phyloP scores from a whole-genome alignment of 805 yeast species.

The Zygotorulaspora sp. region DNA sequence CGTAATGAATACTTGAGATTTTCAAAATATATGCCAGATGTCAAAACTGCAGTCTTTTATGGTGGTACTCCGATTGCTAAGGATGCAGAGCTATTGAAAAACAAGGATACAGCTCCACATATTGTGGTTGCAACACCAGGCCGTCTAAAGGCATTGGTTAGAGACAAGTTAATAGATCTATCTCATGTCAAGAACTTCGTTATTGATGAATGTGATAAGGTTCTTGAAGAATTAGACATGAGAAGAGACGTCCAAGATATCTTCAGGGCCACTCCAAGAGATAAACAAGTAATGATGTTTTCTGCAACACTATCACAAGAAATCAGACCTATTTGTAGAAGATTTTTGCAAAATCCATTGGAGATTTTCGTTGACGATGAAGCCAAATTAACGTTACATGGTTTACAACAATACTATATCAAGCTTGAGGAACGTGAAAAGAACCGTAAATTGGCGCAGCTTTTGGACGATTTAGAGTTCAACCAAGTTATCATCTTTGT shows the following conservation, averaged over 20 bases:
- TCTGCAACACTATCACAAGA: constrained; percentile 93
- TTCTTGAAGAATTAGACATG: constrained; percentile 86
- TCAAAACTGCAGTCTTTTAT: constrained; percentile 91
- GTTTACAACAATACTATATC: constrained; percentile 93
- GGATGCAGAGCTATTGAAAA: constrained; percentile 82
- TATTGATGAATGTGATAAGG: constrained; percentile 98
- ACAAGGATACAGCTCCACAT: constrained; percentile 93
- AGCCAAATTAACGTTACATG: constrained; percentile 94
- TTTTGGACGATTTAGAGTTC: constrained; percentile 90
- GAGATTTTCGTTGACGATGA: constrained; percentile 98
- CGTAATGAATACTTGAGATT: constrained; percentile 95
- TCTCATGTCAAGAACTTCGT: constrained; percentile 90
- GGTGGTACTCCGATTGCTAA: constrained; percentile 88
- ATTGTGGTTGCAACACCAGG: constrained; percentile 98
- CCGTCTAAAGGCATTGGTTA: constrained; percentile 88
- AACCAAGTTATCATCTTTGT: constrained; percentile 98
- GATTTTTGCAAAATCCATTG: constrained; percentile 96
- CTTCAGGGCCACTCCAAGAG: constrained; percentile 95
- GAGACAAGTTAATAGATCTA: constrained; percentile 83
- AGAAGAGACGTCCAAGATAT: constrained; percentile 98
- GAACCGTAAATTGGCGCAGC: constrained; percentile 86
- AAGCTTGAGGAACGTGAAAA: constrained; percentile 87
- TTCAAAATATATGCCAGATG: constrained; percentile 98
- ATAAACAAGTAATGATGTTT: constrained; percentile 99
- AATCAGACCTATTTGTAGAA: constrained; percentile 93